phyloP scores from a whole-genome alignment of 345 rosid genomes.

The Dovyalis caffra region DNA sequence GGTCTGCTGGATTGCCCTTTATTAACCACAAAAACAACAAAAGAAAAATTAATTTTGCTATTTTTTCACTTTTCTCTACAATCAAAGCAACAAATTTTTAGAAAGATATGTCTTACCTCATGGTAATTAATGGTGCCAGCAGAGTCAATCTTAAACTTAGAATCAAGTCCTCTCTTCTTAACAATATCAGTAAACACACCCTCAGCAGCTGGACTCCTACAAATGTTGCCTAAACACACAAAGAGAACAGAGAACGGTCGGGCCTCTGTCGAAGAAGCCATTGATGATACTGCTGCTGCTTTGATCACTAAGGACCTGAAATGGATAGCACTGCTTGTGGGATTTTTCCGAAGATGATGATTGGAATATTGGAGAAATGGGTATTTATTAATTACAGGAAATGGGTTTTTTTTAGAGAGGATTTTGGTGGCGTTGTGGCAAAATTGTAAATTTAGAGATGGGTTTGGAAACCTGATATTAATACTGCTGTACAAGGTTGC shows the following conservation, averaged over 20 bases:
- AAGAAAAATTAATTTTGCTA: background rate
- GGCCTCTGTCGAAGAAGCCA: slow-evolving; percentile 35
- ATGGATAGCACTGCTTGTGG: slow-evolving; percentile 14
- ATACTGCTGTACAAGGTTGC: background rate
- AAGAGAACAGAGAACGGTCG: slow-evolving; percentile 82
- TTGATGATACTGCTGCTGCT: slow-evolving; percentile 45
- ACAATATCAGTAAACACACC: slow-evolving; percentile 82
- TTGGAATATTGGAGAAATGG: slow-evolving; percentile 17
- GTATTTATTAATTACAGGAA: slow-evolving; percentile 11
- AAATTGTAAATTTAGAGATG: slow-evolving; percentile 44
- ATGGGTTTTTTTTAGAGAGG: slow-evolving; percentile 15
- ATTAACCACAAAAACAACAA: background rate
- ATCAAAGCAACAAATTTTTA: background rate
- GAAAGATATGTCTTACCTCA: slow-evolving; percentile 49
- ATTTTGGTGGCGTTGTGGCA: slow-evolving; percentile 37
- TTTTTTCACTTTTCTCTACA: background rate
- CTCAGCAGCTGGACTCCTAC: slow-evolving; percentile 98
- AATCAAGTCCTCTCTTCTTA: slow-evolving; percentile 63
- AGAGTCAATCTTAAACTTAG: slow-evolving; percentile 78
- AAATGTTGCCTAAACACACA: slow-evolving; percentile 89
- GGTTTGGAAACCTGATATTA: slow-evolving; percentile 18
- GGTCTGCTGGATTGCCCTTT: slow-evolving; percentile 83
- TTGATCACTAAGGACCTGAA: slow-evolving; percentile 19
- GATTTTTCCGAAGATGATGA: slow-evolving; percentile 12
- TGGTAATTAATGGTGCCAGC: slow-evolving; percentile 90